Base-by-base conservation (phyloP, 139 green algal species). In the Picocystis salinarum region DNA sequence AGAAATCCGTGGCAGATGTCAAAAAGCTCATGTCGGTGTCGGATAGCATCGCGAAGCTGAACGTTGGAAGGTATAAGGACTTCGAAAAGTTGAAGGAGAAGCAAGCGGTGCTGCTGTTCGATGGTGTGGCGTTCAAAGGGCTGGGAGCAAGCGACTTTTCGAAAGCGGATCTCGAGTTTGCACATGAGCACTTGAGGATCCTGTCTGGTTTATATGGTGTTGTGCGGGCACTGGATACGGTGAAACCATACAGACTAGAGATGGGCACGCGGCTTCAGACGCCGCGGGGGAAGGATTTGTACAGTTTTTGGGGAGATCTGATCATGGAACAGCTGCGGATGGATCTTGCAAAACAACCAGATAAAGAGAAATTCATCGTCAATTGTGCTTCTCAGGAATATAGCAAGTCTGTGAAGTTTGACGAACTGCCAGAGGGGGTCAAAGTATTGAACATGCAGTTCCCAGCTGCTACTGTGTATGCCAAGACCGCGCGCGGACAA, bases 201-300 rank as follows among this genome's bases (percentile, higher is more conserved):
- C 30, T 69, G n/a, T 52, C 19, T 24, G 49, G 44, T 18, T 31
- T 64, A 4, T 61, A 64, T 36, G 60, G 60, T 12, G 11, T 64
- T 10, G 41, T 69, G 10, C 30, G 26, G 30, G 46, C 60, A 6
- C 28, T 52, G 5, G 60, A 64, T 19, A 28, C 12, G 7, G 58
- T 69, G 46, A 47, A 47, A 23, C 54, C 54, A 15, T 61, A 64
- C 27, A 34, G 51, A 7, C 46, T 62, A 7, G 54, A 62, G 37
- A 44, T 11, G 54, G 5, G 22, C 23, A 50, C n/a, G 20, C 44
- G 42, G 6, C 33, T 56, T 20, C 9, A 11, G n/a, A 5, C 13
- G 5, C 40, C 9, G 10, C 40, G 31, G 31, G 13, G 31, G 10
- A 57, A 48, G 42, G 42, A 45, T n/a, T 24, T 63, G 28, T 56